Conservation (phyloP, 352 stramenopile species). For the Pythium periplocum region DNA sequence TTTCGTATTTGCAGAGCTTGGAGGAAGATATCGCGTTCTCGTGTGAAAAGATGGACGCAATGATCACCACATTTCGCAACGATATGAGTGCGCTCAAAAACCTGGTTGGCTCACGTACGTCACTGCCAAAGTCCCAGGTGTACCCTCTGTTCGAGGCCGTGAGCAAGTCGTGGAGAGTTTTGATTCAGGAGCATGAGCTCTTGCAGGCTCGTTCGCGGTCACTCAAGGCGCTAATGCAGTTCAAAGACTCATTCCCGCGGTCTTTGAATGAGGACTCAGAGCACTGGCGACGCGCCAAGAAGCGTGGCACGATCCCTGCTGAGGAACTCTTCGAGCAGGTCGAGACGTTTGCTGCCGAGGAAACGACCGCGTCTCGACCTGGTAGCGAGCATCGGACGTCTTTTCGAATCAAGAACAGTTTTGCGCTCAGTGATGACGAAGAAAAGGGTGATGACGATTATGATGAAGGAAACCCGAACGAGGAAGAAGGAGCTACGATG, state of each 20-base stretch:
- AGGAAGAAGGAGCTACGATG: conserved; percentile 36
- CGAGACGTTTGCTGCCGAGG: conserved; percentile 50
- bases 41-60: conserved; percentile 68
- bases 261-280: conserved; percentile 50
- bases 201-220: conserved; percentile 61
- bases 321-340: conserved; percentile 71
- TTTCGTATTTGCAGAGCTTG: conserved; percentile 88
- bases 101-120: conserved; percentile 82
- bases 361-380: background rate
- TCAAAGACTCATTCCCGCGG: conserved; percentile 68
- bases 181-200: conserved; percentile 68
- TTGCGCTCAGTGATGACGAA: conserved; percentile 31
- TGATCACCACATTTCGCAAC: conserved; percentile 64
- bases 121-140: conserved; percentile 91
- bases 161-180: conserved; percentile 78
- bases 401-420: conserved; percentile 27
- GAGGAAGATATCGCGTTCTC: conserved; percentile 89
- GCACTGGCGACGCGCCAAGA: conserved; percentile 44
- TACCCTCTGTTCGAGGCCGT: conserved; percentile 92
- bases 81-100: conserved; percentile 66
- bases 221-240: conserved; percentile 63
- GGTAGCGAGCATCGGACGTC: background rate
- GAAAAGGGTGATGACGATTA: conserved; percentile 15
- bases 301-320: conserved; percentile 44
- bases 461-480: conserved; percentile 15